A percentile compares a stretch with the other conserved stretches of the same genome.
These are phyloP conservation scores for Beta vulgaris DNA, from an alignment of 148 eudicot genomes.

Conservation along the genomic window DNA sequence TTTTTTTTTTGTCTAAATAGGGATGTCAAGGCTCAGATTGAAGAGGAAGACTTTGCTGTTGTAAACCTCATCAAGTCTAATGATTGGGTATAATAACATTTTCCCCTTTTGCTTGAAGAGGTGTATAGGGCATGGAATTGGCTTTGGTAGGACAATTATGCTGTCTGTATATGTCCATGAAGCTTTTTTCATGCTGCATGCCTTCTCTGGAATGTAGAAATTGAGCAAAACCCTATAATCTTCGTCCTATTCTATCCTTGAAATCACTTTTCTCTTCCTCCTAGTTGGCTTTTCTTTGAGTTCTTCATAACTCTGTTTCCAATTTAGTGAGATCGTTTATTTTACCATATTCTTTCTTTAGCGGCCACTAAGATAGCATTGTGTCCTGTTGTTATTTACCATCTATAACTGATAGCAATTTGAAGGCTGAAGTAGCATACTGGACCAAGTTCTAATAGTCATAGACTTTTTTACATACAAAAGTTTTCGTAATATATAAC, in stretches of 20 bases:
- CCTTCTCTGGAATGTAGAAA: not conserved
- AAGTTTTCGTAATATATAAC: no score
- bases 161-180: not conserved
- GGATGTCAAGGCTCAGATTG: constrained; percentile 62
- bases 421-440: no score
- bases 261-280: not conserved
- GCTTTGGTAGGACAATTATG: not conserved
- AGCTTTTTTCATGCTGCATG: not conserved
- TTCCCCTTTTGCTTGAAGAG: not conserved
- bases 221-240: not conserved
- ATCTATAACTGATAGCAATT: not conserved
- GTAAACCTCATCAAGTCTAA: constrained; percentile 55
- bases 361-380: not conserved
- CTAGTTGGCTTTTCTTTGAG: not conserved
- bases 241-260: no score
- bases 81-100: constrained; percentile 58
- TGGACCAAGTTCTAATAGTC: no score
- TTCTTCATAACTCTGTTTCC: not conserved
- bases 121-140: not conserved
- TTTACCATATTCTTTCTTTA: not conserved
- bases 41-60: constrained; percentile 65
- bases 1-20: constrained; percentile 30
- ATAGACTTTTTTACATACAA: no score
- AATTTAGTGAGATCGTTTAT: not conserved
- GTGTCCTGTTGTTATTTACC: not conserved